Evolutionary conservation across 805 yeast species (phyloP), one percentile per base, ranked within the genome.

Genomic region (Myxozyma sirexii): DNA sequence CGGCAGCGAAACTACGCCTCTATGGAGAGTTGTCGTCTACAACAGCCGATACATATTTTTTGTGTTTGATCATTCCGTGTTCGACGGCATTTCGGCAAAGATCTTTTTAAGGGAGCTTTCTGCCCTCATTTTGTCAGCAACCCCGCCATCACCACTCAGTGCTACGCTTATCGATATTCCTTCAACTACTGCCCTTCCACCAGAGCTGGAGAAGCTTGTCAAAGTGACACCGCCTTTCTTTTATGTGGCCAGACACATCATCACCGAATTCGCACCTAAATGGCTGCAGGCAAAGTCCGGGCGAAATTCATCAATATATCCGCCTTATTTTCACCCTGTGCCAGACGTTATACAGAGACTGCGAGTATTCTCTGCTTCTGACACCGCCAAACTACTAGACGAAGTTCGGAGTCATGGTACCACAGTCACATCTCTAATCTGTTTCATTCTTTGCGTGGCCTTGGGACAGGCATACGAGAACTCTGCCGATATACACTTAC

Each of bases 31-130:
- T 1, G 38, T 48, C n/a, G 51, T 59, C 12, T 48, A 26, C 35
- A 39, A 49, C 24, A 38, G 13, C 19, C 26, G 42, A 2, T 35
- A 41, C 24, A 43, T 60, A 8, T 42, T 46, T 23, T 56, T 54
- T 17, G 47, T 48, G 7, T 54, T 31, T 24, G 64, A 60, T 31
- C 64, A 60, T 24, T 21, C 47, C 8, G 38, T 39, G 7, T 42
- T 50, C 8, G 64, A 60, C 33, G 64, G 64, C 19, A 33, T 47
- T 13, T 51, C 60, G 2, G 60, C 50, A 6, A 50, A 31, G 3
- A 38, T 56, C 29, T 44, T 56, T 17, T 44, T 38, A 8, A 23
- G 23, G 8, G 41, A 57, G 54, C 56, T 57, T 19, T 23, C 55
- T 1, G 12, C 38, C 24, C 52, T 46, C n/a, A 10, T 27, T 17